Conservation (phyloP, 192 early-diverging fungal species). For the Mortierella claussenii region DNA sequence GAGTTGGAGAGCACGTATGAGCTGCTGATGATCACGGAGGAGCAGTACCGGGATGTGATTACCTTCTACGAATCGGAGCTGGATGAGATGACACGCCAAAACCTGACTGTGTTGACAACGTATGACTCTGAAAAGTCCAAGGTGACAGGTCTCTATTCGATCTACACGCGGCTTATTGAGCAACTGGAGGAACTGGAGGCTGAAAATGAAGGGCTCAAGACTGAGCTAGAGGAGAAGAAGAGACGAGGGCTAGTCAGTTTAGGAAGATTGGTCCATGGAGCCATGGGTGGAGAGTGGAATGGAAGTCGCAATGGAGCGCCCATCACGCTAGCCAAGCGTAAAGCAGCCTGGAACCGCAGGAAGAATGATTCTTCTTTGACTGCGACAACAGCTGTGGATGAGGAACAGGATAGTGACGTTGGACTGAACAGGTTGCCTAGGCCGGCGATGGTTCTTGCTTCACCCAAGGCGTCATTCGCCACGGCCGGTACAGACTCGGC, state of each 20-base stretch:
- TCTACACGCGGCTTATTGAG: conserved; percentile 49
- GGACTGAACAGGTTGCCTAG: background rate
- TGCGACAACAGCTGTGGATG: conserved; percentile 22
- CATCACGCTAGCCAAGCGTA: conserved; percentile 25
- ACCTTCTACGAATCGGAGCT: conserved; percentile 51
- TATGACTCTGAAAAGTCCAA: conserved; percentile 55
- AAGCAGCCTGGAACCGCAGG: background rate
- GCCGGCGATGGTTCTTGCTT: conserved; percentile 31
- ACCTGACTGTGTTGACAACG: conserved; percentile 40
- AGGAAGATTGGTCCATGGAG: conserved; percentile 39
- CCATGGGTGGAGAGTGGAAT: conserved; percentile 45
- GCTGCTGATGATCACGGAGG: conserved; percentile 59
- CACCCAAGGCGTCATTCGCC: background rate
- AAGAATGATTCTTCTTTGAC: background rate
- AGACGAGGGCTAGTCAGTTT: conserved; percentile 43
- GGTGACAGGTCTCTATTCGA: conserved; percentile 42
- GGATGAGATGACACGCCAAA: conserved; percentile 49
- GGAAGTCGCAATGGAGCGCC: conserved; percentile 30
- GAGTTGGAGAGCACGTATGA: conserved; percentile 61
- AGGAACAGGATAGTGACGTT: conserved; percentile 13
- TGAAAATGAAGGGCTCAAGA: conserved; percentile 54
- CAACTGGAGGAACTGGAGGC: conserved; percentile 53
- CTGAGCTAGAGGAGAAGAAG: conserved; percentile 49
- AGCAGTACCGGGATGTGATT: conserved; percentile 49
- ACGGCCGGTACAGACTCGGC: background rate